Evolutionary conservation across 202 grass and related monocot genomes (phyloP), one percentile per base, ranked within the genome.

Genomic region (Schoenoplectus triqueter): DNA sequence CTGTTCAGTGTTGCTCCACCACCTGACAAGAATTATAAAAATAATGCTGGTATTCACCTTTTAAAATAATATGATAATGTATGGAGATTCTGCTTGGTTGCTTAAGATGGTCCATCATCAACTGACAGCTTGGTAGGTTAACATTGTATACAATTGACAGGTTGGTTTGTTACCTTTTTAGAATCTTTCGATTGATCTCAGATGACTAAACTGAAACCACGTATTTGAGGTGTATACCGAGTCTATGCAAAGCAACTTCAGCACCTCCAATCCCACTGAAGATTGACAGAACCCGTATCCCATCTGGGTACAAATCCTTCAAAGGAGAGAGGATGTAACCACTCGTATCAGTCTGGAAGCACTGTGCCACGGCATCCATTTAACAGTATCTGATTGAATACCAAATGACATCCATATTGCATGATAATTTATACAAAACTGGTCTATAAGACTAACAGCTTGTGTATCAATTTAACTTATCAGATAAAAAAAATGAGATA

Each of bases 261-360:
- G 84, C 87, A 47, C 93, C 96, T 73, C 96, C 96, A 61, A 91
- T 90, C 66, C 91, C 91, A 73, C 73, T 99, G 19, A 89, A 96
- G 56, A 99, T 85, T 42, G 96, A 99, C 56, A 99, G 17, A 46
- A 99, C 78, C 52, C 91, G 87, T 7, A 99, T 19, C 13, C 96
- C 93, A 47, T 89, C 70, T 40, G 86, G 90, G 89, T 73, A 99
- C 3, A 64, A 51, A 17, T 66, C 64, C 85, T 99, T 99, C 80
- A 99, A 68, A 6, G 89, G 84, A 3, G 96, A 96, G 51, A 96
- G 81, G 20, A 90, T 22, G 81, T 96, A 89, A 6, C 87, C 76
- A 2, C 89, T 21, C 8, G 86, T 92, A 64, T 94, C 90, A 48
- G 71, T 94, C 68, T 96, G 96, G 80, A 99, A 96, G 40, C 84